Conservation (phyloP, 1,284 basidiomycete species). For the Wallemia ichthyophaga region DNA sequence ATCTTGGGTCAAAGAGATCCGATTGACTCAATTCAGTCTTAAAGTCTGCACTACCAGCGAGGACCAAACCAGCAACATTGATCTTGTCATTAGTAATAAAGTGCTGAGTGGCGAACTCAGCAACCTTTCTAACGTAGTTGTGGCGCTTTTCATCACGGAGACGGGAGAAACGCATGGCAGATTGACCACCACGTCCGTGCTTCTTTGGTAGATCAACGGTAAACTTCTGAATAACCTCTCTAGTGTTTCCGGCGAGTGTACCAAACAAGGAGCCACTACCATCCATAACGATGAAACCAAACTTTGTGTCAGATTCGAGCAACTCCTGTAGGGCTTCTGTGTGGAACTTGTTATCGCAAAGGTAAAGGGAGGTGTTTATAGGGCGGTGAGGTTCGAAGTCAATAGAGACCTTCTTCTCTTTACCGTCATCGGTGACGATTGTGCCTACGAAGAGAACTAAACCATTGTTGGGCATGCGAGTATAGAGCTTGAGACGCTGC, state of each 20-base stretch:
- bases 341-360: constrained; percentile 99
- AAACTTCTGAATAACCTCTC: constrained; percentile 92
- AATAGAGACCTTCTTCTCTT: constrained; percentile 94
- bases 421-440: constrained; percentile 89
- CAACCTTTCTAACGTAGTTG: constrained; percentile 98
- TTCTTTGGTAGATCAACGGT: constrained; percentile 98
- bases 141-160: constrained; percentile 96
- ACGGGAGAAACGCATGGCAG: constrained; percentile 97
- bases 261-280: constrained; percentile 92
- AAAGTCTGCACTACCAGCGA: constrained; percentile 94
- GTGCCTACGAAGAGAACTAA: constrained; percentile 93
- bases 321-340: constrained; percentile 90
- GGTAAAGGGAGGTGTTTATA: constrained; percentile 94
- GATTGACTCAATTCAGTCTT: constrained; percentile 90
- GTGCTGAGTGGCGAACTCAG: constrained; percentile 85
- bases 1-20: constrained; percentile 78
- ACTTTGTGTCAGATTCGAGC: constrained; percentile 86
- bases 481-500: constrained; percentile 87
- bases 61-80: constrained; percentile 86
- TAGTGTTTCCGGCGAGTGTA: constrained; percentile 82
- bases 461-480: constrained; percentile 81
- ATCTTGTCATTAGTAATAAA: constrained; percentile 97
- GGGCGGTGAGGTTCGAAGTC: constrained; percentile 95
- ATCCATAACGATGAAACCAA: constrained; percentile 99
- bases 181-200: constrained; percentile 99